Evolutionary conservation across 352 stramenopile species (phyloP).

Genomic region (Phytopythium vexans): DNA sequence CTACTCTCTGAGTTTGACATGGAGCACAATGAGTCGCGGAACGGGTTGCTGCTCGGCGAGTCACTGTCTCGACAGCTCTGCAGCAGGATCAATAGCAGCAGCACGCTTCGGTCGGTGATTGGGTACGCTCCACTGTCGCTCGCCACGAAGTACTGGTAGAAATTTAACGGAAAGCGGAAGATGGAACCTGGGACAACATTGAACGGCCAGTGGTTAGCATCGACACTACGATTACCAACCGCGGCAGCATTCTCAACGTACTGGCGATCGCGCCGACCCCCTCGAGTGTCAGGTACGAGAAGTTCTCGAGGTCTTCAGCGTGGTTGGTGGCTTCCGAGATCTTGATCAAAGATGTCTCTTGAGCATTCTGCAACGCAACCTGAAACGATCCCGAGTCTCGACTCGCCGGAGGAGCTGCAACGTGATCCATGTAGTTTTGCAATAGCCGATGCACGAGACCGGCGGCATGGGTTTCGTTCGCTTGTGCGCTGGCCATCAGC

Average conservation of each 20-base stretch:
- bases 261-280: conserved; percentile 58
- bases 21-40: conserved; percentile 44
- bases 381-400: conserved; percentile 29
- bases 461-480: conserved; percentile 21
- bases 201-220: too few species aligned
- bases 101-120: conserved; percentile 59
- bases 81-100: conserved; percentile 68
- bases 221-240: not conserved
- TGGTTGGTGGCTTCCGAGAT: conserved; percentile 49
- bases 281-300: conserved; percentile 71
- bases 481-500: conserved; percentile 30
- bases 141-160: conserved; percentile 67
- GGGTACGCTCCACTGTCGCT: conserved; percentile 47
- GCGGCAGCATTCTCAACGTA: conserved; percentile 19
- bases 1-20: conserved; percentile 27
- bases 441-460: conserved; percentile 56
- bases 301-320: conserved; percentile 46
- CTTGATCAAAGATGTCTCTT: conserved; percentile 55
- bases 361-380: conserved; percentile 38
- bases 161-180: conserved; percentile 58
- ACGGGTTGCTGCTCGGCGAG: conserved; percentile 50
- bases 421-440: conserved; percentile 55
- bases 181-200: conserved; percentile 34
- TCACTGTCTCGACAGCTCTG: conserved; percentile 64
- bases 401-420: conserved; percentile 26